Evolutionary conservation across 495 filamentous ascomycete genomes (phyloP).

Genomic region (Penicillium pancosmium): DNA sequence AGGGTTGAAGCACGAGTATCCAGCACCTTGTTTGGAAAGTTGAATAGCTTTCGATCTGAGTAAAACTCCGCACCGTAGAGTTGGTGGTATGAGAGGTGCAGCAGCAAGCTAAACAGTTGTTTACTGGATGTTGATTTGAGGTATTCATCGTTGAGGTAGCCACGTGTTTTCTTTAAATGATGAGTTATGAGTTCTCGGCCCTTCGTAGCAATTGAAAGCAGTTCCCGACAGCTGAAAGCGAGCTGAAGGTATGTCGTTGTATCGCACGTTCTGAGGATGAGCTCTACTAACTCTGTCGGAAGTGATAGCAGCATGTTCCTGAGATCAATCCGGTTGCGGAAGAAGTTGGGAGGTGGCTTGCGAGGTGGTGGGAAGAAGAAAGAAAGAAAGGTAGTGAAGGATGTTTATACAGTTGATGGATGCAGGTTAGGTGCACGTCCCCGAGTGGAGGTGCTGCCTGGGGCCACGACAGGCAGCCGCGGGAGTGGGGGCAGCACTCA

Average conservation of each 20-base stretch:
- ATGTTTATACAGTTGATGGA: too few species aligned
- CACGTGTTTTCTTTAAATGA: constrained; percentile 41
- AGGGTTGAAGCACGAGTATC: constrained; percentile 36
- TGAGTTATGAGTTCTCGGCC: constrained; percentile 50
- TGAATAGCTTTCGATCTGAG: constrained; percentile 28
- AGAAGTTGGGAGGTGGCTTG: too few species aligned
- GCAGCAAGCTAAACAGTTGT: constrained; percentile 34
- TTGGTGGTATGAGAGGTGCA: constrained; percentile 23
- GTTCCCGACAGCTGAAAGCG: constrained; percentile 36
- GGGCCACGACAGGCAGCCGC: too few species aligned
- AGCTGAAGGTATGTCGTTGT: constrained; percentile 39
- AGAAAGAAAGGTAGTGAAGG: too few species aligned
- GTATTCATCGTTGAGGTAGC: constrained; percentile 7
- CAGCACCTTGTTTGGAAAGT: constrained; percentile 24
- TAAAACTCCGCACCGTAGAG: constrained; percentile 38
- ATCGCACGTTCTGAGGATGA: constrained; percentile 38
- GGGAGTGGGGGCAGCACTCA: too few species aligned
- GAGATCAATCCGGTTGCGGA: too few species aligned
- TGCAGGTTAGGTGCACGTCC: too few species aligned
- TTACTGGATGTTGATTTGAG: background rate
- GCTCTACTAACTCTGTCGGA: constrained; percentile 45
- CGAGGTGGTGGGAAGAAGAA: too few species aligned
- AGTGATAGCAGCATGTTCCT: constrained; percentile 37
- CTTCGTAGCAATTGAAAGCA: constrained; percentile 87
- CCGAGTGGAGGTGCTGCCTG: too few species aligned